Conservation (phyloP, 2,329 filamentous ascomycete genomes). For the Lasiodiplodia citricola region DNA sequence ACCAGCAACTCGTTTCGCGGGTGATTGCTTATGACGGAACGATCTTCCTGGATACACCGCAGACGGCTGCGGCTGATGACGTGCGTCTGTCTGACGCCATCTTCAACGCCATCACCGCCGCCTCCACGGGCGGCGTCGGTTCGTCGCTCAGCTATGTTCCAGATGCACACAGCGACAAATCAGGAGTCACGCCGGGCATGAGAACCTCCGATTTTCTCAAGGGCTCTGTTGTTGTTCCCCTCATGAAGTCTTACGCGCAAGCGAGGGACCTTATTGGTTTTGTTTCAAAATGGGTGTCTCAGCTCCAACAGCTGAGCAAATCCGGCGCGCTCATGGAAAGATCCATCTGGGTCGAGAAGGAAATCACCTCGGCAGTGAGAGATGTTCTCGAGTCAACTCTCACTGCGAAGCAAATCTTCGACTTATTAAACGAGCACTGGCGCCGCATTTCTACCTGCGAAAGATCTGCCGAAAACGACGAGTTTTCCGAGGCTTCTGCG, state of each 20-base stretch:
- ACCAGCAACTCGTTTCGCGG: slow-evolving; percentile 36
- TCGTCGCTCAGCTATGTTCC: not conserved
- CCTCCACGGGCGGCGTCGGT: not conserved
- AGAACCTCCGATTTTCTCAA: slow-evolving; percentile 18
- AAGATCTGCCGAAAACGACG: not conserved
- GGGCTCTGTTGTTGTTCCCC: slow-evolving; percentile 36
- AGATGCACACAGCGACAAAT: slow-evolving; percentile 4
- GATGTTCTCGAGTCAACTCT: slow-evolving; percentile 39
- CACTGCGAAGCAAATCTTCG: slow-evolving; percentile 40
- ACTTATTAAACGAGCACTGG: slow-evolving; percentile 38
- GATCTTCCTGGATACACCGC: slow-evolving; percentile 38
- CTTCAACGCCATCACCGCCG: slow-evolving; percentile 7
- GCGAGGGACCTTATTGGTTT: slow-evolving; percentile 43
- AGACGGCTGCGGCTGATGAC: slow-evolving; percentile 4
- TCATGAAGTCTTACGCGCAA: slow-evolving; percentile 41
- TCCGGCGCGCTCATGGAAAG: slow-evolving; percentile 10
- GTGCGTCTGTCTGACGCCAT: slow-evolving; percentile 8
- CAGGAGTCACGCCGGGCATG: not conserved
- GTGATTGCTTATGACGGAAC: slow-evolving; percentile 41
- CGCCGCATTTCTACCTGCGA: slow-evolving; percentile 15
- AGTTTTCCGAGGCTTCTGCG: slow-evolving; percentile 9
- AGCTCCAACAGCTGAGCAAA: slow-evolving; percentile 32
- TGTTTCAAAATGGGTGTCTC: slow-evolving; percentile 41
- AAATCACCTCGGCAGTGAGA: slow-evolving; percentile 34
- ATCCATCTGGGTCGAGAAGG: slow-evolving; percentile 40